Conservation (phyloP, 2,329 filamentous ascomycete genomes). For the Pseudocercospora ulei region DNA sequence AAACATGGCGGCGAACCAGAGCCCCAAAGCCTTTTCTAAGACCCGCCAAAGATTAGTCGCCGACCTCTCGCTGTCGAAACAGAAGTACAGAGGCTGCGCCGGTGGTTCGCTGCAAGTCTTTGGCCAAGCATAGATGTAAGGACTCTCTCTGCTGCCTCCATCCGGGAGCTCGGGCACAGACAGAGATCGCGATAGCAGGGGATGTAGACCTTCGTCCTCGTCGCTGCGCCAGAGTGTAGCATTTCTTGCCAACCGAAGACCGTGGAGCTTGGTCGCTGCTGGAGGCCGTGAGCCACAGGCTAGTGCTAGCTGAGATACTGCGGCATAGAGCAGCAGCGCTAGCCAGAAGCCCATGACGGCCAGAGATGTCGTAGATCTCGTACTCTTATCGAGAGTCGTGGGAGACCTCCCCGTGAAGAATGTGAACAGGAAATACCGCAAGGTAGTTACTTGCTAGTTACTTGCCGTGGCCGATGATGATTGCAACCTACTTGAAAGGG, state of each 20-base stretch:
- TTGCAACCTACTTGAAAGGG: too few species aligned
- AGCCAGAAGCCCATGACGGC: too few species aligned
- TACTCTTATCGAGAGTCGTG: too few species aligned
- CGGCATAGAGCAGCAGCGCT: too few species aligned
- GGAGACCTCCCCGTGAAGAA: too few species aligned
- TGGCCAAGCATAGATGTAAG: slow-evolving; percentile 20
- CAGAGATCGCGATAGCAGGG: slow-evolving; percentile 17
- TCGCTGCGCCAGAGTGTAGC: neutral
- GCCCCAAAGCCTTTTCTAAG: slow-evolving; percentile 14
- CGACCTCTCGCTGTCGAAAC: slow-evolving; percentile 20
- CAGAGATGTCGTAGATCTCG: too few species aligned
- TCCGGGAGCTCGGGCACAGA: slow-evolving; percentile 10
- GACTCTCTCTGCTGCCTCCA: neutral
- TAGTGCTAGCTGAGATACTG: neutral
- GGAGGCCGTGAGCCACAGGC: neutral
- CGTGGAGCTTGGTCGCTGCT: neutral
- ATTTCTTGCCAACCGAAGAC: neutral
- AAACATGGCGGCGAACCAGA: slow-evolving; percentile 18
- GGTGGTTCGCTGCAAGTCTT: slow-evolving; percentile 9
- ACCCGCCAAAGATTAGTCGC: slow-evolving; percentile 17
- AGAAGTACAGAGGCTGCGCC: slow-evolving; percentile 21
- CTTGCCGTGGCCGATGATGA: too few species aligned
- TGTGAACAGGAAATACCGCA: too few species aligned
- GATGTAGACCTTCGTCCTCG: neutral
- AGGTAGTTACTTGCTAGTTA: too few species aligned